Evolutionary conservation across 441 rosid species (phyloP).

Genomic region (Aleurites moluccanus): DNA sequence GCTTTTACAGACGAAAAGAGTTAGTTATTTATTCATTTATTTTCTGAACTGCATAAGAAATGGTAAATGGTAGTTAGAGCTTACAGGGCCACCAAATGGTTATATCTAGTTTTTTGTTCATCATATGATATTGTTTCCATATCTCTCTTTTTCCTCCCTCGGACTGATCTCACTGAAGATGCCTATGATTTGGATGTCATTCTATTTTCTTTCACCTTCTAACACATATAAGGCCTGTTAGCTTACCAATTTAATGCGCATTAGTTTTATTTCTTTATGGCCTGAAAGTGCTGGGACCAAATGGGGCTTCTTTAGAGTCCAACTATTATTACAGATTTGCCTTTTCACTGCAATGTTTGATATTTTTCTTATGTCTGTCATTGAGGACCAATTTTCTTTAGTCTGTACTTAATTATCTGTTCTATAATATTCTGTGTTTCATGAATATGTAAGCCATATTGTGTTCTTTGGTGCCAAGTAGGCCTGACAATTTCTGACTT

Average conservation of each 20-base stretch:
- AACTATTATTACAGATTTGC: neutral
- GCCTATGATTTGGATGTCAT: too few species aligned
- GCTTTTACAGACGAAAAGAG: too few species aligned
- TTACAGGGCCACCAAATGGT: neutral
- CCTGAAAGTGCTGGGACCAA: neutral
- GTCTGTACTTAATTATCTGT: neutral
- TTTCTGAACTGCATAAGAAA: neutral
- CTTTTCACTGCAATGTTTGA: neutral
- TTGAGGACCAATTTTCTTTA: neutral
- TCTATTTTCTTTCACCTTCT: too few species aligned
- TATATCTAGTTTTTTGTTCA: neutral
- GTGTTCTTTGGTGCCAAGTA: neutral
- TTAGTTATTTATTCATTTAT: neutral
- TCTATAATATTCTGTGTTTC: too few species aligned
- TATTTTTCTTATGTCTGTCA: too few species aligned
- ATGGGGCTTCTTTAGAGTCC: slow-evolving; percentile 1
- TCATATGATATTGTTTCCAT: neutral
- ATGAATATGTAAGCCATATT: slow-evolving; percentile 8
- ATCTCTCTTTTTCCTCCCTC: too few species aligned
- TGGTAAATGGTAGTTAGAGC: too few species aligned
- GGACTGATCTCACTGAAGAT: too few species aligned
- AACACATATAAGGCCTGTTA: neutral
- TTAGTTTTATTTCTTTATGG: neutral
- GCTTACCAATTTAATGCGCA: neutral
- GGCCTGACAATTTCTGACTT: too few species aligned